Evolutionary conservation across 306 rosid genomes (phyloP).

Genomic region (Cicer yamashitae): DNA sequence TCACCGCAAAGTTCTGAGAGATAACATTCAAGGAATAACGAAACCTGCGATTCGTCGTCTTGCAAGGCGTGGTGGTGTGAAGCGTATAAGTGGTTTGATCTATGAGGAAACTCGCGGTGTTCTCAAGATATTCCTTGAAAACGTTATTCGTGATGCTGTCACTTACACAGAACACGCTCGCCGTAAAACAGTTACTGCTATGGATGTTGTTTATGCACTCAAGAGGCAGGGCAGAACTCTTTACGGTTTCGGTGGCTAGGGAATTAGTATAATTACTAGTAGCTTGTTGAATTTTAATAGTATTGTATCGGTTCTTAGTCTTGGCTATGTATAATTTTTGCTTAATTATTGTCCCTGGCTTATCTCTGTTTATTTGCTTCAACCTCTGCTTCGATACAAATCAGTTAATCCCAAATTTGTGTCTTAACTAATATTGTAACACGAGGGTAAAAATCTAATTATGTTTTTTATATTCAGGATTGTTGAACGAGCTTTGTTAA

Average conservation of each 20-base stretch:
- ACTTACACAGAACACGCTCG: conserved; percentile 65
- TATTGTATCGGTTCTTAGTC: too few species aligned
- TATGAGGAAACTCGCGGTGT: conserved; percentile 58
- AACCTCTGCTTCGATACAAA: too few species aligned
- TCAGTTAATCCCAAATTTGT: too few species aligned
- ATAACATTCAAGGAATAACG: conserved; percentile 58
- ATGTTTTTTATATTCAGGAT: too few species aligned
- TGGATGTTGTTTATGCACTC: conserved; percentile 61
- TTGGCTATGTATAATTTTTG: not conserved
- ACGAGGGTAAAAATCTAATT: too few species aligned
- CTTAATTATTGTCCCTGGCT: not conserved
- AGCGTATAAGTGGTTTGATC: conserved; percentile 62
- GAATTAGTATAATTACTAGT: not conserved
- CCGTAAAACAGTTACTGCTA: conserved; percentile 57
- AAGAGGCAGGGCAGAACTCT: conserved; percentile 66
- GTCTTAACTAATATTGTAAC: too few species aligned
- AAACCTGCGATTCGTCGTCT: conserved; percentile 62
- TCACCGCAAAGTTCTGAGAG: conserved; percentile 59
- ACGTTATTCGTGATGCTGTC: conserved; percentile 55
- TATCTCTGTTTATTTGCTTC: not conserved
- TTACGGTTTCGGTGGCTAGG: conserved; percentile 55
- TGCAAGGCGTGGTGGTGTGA: conserved; percentile 59
- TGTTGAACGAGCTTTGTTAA: too few species aligned
- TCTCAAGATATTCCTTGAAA: conserved; percentile 56
- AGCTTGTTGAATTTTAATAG: not conserved